Evolutionary conservation across 2,329 filamentous ascomycete species (phyloP), one percentile per base, ranked within the genome.

Genomic region (Exophiala phaeomuriformis): DNA sequence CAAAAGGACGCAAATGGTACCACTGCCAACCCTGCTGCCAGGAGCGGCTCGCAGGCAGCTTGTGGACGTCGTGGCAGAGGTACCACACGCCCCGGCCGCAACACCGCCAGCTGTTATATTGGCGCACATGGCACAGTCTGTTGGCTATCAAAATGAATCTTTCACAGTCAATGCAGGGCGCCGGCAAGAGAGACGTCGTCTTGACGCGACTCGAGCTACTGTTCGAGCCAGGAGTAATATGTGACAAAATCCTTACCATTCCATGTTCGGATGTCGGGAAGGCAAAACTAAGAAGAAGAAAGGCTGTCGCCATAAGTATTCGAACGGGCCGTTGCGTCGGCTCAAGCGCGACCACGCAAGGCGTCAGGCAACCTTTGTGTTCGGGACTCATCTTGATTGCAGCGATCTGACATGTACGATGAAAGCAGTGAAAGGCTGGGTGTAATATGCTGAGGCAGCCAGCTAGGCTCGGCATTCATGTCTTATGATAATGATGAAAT

Each of bases 1-100:
- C 58, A 74, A 71, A 59, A 65, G 68, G 28, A 66, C 72, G 56
- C 72, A 75, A 58, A 62, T 74, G 47, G 64, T 67, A 12, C 68
- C 70, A 2, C 63, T 65, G 5, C 67, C 69, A 12, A 60, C 55
- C 12, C 30, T 55, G 3, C 49, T 63, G 5, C 60, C 61, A 3
- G 43, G 47, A 10, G 47, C 42, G 7, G 36, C 39, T 31, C 44
- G 53, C 33, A 53, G 51, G 39, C 51, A 55, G 10, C 39, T 50
- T 29, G 29, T 53, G 5, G 47, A 48, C 44, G 30, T 49, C 40
- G 32, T 40, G 19, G 19, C 19, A 19, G 47, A 43, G 47, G 27
- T 53, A 31, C 60, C 60, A 10, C 49, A 46, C 10, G 55, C 60
- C 10, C 60, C 60, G 5, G 53, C 60, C 5, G 56, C 58, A 37